Conservation (phyloP, 106 monocot species). For the Cymbidium sinense region DNA sequence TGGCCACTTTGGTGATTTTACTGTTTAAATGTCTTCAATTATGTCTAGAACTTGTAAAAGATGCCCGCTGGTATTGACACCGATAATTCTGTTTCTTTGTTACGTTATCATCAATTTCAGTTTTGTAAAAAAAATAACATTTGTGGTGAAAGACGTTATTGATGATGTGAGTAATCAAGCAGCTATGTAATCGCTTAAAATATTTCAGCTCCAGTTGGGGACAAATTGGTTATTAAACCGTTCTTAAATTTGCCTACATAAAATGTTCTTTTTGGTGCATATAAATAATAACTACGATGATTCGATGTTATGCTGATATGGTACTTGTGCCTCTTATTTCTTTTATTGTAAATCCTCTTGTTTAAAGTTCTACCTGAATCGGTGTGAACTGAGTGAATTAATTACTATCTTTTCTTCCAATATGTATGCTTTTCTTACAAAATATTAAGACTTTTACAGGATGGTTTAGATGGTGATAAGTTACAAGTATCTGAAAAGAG, state of each 20-base stretch:
- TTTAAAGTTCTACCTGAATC: not conserved
- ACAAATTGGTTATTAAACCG: too few species aligned
- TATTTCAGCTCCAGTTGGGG: too few species aligned
- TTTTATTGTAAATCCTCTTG: not conserved
- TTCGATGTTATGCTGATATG: too few species aligned
- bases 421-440: not conserved
- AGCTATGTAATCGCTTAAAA: too few species aligned
- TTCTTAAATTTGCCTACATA: too few species aligned
- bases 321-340: not conserved
- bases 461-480: slow-evolving; percentile 62
- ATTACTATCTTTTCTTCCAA: not conserved
- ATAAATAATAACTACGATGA: too few species aligned
- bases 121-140: not conserved
- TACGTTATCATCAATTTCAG: not conserved
- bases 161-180: too few species aligned
- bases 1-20: too few species aligned
- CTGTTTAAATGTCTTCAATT: not conserved
- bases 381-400: not conserved
- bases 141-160: not conserved
- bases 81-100: not conserved
- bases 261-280: too few species aligned
- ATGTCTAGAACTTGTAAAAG: not conserved
- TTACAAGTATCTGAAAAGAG: slow-evolving; percentile 62
- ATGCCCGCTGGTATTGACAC: not conserved
- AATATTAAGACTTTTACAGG: slow-evolving; percentile 30